phyloP scores from a whole-genome alignment of 164 flowering plant genomes.

The Vitis riparia region DNA sequence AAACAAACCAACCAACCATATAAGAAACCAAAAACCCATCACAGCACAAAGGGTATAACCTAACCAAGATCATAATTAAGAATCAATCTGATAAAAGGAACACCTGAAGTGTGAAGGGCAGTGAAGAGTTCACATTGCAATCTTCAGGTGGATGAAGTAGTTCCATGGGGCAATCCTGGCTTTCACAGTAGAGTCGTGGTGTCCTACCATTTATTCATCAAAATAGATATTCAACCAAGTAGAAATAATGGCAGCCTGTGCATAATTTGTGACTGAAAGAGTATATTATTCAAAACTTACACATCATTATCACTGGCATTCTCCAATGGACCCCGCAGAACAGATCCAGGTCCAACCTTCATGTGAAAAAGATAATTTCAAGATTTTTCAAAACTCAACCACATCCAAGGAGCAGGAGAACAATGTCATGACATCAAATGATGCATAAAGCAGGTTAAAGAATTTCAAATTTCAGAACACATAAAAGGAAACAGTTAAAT shows the following conservation, averaged over 20 bases:
- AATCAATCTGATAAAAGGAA: constrained; percentile 12
- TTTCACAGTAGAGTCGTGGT: constrained; percentile 68
- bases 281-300: constrained; percentile 40
- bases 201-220: constrained; percentile 38
- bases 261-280: not conserved
- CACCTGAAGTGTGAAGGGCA: constrained; percentile 95
- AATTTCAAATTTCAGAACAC: not conserved
- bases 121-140: constrained; percentile 90
- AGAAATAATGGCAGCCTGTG: not conserved
- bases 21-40: constrained; percentile 11
- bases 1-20: constrained; percentile 10
- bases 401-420: too few species aligned
- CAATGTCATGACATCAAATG: not conserved
- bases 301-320: constrained; percentile 43
- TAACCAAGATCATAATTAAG: constrained; percentile 7
- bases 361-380: constrained; percentile 12
- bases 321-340: constrained; percentile 68
- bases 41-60: not conserved
- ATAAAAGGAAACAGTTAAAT: not conserved
- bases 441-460: not conserved
- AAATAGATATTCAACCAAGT: constrained; percentile 7
- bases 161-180: constrained; percentile 74
- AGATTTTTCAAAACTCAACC: too few species aligned
- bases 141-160: constrained; percentile 95
- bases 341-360: constrained; percentile 88